Base-by-base conservation (phyloP, 2,329 filamentous ascomycete species). In the Dactylellina sp. region DNA sequence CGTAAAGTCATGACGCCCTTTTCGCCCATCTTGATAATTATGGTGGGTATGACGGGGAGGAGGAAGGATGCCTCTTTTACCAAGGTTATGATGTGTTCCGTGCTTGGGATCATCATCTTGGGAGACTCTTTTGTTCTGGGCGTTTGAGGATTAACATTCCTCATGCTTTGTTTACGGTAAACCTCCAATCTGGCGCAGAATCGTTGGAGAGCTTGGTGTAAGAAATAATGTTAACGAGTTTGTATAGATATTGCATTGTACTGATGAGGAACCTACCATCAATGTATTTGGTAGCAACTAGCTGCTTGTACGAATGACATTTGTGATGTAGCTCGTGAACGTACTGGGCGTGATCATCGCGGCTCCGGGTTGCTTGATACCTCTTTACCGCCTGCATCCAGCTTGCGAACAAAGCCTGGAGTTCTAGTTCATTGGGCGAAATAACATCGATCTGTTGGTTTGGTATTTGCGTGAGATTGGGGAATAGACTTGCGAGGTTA, bases 1-100 rank as follows among this genome's bases (percentile, higher is more conserved):
- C 70, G 50, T 9, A 74, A 42, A 28, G 35, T n/a, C 2, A 74
- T 1, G n/a, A 74, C 70, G 39, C 70, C 70, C 9, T 57, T 9
- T 4, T 11, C 18, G 22, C 70, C 70, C 18, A 74, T 32, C 55
- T 74, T 74, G 20, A 61, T 37, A 5, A 74, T 42, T 3, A 74
- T 24, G 0, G 70, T 66, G 2, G 55, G 61, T 40, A 62, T 28
- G 2, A 44, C 25, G 16, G 49, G 61, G 52, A 74, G 61, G 7
- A 74, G 47, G 7, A 20, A 2, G 28, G 32, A n/a, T n/a, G n/a
- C n/a, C n/a, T n/a, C n/a, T n/a, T n/a, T 32, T 39, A 47, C 28
- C 4, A 32, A 32, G 28, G 28, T 4, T 4, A 32, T 32, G 28
- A 32, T 47, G 12, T 47, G n/a, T n/a, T n/a, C n/a, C n/a, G n/a